phyloP scores from a whole-genome alignment of 208 protist genomes.

The Zelonia costaricensis region DNA sequence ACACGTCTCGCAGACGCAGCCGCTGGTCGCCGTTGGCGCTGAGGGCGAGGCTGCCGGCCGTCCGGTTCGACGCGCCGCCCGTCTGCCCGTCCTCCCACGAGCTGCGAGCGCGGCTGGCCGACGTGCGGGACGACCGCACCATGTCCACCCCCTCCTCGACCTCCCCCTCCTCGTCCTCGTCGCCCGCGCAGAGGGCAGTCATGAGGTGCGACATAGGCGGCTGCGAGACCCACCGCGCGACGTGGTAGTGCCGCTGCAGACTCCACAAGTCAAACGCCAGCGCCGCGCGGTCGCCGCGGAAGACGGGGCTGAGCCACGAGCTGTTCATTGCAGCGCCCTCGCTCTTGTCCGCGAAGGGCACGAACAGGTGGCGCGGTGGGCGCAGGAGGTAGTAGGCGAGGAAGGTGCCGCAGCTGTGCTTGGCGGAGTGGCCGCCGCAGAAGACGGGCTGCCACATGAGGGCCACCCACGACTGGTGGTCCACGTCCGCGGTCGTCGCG shows the following conservation, averaged over 20 bases:
- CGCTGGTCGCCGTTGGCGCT: constrained; percentile 26
- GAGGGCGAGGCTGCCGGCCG: constrained; percentile 18
- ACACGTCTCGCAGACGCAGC: constrained; percentile 16
- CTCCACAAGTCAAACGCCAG: constrained; percentile 75
- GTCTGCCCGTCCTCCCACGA: constrained; percentile 28
- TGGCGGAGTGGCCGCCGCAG: constrained; percentile 71
- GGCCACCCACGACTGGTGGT: constrained; percentile 87
- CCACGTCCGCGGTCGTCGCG: constrained; percentile 67
- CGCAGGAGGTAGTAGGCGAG: constrained; percentile 85
- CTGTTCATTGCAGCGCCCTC: constrained; percentile 63
- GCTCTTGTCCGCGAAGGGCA: constrained; percentile 46
- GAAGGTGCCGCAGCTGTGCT: constrained; percentile 86
- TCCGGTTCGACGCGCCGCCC: constrained; percentile 28
- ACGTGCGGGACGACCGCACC: constrained; percentile 17
- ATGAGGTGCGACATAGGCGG: constrained; percentile 23
- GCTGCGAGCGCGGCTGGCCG: constrained; percentile 20
- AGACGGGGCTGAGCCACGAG: constrained; percentile 66
- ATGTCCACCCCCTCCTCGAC: constrained; percentile 16
- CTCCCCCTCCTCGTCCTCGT: constrained; percentile 19
- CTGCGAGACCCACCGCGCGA: constrained; percentile 33
- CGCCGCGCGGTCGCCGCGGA: constrained; percentile 60
- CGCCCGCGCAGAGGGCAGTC: constrained; percentile 9
- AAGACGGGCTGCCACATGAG: constrained; percentile 88
- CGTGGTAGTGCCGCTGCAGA: constrained; percentile 47
- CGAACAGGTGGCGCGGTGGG: constrained; percentile 66